Evolutionary conservation across 2,329 filamentous ascomycete species (phyloP), one percentile per base, ranked within the genome.

Genomic region (Beauveria caledonica): DNA sequence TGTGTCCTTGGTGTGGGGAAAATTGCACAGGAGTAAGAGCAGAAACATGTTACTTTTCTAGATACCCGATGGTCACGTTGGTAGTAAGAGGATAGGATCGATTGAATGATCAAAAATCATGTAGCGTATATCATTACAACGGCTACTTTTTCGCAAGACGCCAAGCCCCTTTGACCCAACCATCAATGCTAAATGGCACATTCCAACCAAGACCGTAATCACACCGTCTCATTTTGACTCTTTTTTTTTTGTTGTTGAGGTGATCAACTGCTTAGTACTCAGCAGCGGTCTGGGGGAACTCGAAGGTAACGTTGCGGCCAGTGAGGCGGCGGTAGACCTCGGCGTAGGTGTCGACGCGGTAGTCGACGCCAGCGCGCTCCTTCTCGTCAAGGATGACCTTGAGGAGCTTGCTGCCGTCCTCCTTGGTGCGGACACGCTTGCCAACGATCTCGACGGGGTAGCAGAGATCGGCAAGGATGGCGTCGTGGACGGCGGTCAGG

Each of bases 361-460:
- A 97, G 86, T 99, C 94, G 72, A 99, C 93, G 78, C 92, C 92
- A 75, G 92, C 93, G 73, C 92, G 90, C 90, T 99, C 94, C 91
- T 99, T 99, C 90, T 97, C 94, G 80, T 99, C 94, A 64, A 99
- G 87, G 76, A 99, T 86, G 78, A 99, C 91, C 90, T 99, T 99
- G 80, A 97, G 87, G 77, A 91, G 82, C 90, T 97, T 97, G 88
- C 85, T 88, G 79, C 92, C 92, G 80, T 99, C 94, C 86, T 97
- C 93, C 84, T 96, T 93, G 84, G 94, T 97, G 80, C 94, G 90
- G 78, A 92, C 81, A 76, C 94, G 92, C 91, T 97, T 97, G 82
- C 94, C 94, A 72, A 99, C 94, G 71, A 99, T 99, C 89, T 99
- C 94, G 75, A 99, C 94, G 75, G 94, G 94, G 89, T 89, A 99